Evolutionary conservation across 192 early-diverging fungal species (phyloP), one percentile per base, ranked within the genome.

Genomic region (Backusella parvicylindrica): DNA sequence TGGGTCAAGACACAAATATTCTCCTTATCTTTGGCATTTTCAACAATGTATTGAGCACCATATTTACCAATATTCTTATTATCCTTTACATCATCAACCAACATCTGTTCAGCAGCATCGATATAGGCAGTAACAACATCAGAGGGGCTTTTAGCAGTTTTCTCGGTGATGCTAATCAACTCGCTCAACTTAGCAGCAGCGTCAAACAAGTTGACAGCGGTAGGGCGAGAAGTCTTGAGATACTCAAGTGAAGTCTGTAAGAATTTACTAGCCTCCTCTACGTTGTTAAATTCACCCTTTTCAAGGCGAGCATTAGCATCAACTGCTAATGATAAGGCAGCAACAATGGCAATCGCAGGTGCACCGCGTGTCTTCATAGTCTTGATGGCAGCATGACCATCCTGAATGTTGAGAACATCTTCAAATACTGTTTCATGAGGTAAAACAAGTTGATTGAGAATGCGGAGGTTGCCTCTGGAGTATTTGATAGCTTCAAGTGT

Each of bases 291-390:
- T 16, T 72, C 75, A 31, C 50, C 64, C 41, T 50, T 37, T 37
- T 78, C 60, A 30, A 66, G 73, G 21, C 76, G 75, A 1, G 72
- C 18, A 43, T 63, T 37, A 9, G 95, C 79, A 66, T 97, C 96
- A 1, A 96, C 94, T 1, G 95, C 96, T 8, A 98, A 87, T 1
- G 94, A 89, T 3, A 97, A 86, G 2, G 95, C 95, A 3, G 96
- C 98, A 23, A 98, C 96, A 68, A 99, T 96, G 75, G 95, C 98
- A 72, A 99, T 99, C 16, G 98, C 98, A 7, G 98, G 98, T 4
- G 98, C 96, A 15, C 94, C 94, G 64, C 92, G 88, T 6, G 90
- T 90, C 84, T 97, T 96, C 98, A 99, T 99, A 56, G 90, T 90
- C 77, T 91, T 90, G 79, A 99, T 99, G 33, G 91, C 94, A 63